A percentile compares a stretch with the other conserved stretches of the same genome.
Evolutionary conservation across 257 asterid species (phyloP).

Genomic region (Nicotiana knightiana): DNA sequence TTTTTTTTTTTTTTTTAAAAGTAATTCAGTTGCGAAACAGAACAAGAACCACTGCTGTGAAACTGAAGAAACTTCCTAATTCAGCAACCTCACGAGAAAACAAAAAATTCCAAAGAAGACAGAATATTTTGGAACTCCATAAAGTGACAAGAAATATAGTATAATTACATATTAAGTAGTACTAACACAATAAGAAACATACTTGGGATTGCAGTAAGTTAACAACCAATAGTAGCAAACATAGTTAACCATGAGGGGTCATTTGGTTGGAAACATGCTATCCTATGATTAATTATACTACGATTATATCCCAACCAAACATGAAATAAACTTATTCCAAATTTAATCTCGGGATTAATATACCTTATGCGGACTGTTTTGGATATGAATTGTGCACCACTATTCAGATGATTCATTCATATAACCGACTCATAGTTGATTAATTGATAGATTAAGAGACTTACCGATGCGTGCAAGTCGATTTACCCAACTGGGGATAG

Average conservation of each 20-base stretch:
- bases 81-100: not conserved
- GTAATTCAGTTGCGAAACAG: not conserved
- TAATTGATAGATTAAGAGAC: not conserved
- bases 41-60: not conserved
- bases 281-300: no score
- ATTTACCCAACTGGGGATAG: conserved; percentile 46
- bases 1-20: no score
- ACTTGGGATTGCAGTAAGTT: not conserved
- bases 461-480: conserved; percentile 47
- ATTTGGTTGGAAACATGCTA: no score
- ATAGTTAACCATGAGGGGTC: not conserved
- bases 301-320: no score
- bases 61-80: not conserved
- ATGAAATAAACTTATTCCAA: no score
- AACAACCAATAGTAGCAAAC: not conserved
- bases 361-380: no score
- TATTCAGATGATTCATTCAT: not conserved
- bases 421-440: not conserved
- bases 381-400: not conserved
- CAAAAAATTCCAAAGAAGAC: not conserved
- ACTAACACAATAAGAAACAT: no score
- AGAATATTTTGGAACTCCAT: not conserved
- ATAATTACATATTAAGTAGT: not conserved
- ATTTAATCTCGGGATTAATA: no score
- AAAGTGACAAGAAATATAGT: not conserved